phyloP scores from a whole-genome alignment of 2,329 filamentous ascomycete species.

The Colletotrichum spinosum region DNA sequence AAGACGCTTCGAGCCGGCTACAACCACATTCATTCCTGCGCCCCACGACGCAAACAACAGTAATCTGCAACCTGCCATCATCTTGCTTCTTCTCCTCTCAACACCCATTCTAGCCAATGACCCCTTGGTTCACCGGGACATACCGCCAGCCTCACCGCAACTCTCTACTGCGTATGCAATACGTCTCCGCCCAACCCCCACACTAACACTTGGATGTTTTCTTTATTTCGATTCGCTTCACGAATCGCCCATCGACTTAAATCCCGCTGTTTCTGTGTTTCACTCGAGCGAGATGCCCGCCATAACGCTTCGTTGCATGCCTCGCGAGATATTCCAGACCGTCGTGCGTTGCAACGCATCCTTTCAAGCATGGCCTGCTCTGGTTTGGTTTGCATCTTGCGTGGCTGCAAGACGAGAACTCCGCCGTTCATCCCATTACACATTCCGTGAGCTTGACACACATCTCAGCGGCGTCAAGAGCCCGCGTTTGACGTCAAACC shows the following conservation, averaged over 20 bases:
- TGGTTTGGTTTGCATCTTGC: constrained; percentile 9
- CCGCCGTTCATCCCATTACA: constrained; percentile 19
- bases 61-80: constrained; percentile 10
- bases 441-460: constrained; percentile 19
- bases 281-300: constrained; percentile 27
- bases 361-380: constrained; percentile 8
- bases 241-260: constrained; percentile 27
- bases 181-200: constrained; percentile 37
- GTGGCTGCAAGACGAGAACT: constrained; percentile 4
- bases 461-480: not conserved
- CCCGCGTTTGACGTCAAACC: constrained; percentile 3
- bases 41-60: constrained; percentile 23
- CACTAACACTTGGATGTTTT: constrained; percentile 28
- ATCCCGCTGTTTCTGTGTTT: constrained; percentile 25
- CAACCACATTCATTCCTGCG: constrained; percentile 19
- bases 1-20: constrained; percentile 7
- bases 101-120: constrained; percentile 18
- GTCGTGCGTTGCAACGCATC: constrained; percentile 24
- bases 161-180: constrained; percentile 30
- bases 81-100: constrained; percentile 4
- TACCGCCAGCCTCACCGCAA: constrained; percentile 41
- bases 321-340: constrained; percentile 1
- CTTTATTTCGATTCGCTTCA: constrained; percentile 22
- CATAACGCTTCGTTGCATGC: constrained; percentile 21
- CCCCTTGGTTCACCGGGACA: constrained; percentile 23